These are phyloP conservation scores for Fusarium transvaalense DNA, from an alignment of 2,329 filamentous ascomycete genomes.

Conservation along the genomic window DNA sequence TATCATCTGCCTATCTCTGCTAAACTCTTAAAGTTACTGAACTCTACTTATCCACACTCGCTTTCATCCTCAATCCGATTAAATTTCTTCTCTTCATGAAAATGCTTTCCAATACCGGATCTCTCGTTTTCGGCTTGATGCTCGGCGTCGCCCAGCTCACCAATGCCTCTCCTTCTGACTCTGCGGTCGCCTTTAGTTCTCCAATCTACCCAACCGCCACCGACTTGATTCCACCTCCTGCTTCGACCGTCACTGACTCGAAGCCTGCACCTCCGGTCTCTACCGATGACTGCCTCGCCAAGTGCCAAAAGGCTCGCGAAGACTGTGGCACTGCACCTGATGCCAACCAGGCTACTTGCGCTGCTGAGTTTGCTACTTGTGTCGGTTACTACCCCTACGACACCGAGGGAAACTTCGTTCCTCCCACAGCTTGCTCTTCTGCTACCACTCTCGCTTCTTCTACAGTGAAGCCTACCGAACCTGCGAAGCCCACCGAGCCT, in stretches of 20 bases:
- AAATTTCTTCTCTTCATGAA: background rate
- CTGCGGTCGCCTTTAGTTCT: background rate
- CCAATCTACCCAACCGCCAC: conserved; percentile 18
- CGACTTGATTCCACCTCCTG: background rate
- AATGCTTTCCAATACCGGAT: conserved; percentile 27
- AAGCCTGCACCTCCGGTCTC: background rate
- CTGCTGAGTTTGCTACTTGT: conserved; percentile 1
- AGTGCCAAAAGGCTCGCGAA: conserved; percentile 5
- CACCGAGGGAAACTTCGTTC: background rate
- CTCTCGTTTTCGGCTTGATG: conserved; percentile 12
- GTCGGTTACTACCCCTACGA: conserved; percentile 10
- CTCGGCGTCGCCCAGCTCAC: conserved; percentile 16
- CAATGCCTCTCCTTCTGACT: conserved; percentile 1
- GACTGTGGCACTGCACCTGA: background rate
- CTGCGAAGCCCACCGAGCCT: background rate
- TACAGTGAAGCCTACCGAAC: background rate
- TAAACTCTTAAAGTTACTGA: background rate
- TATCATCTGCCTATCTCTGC: background rate
- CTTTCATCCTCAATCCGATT: background rate
- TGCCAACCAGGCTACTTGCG: conserved; percentile 19
- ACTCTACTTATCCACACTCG: background rate
- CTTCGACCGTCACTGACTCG: background rate
- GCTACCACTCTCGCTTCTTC: conserved; percentile 2
- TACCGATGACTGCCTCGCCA: conserved; percentile 13
- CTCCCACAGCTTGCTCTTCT: conserved; percentile 13